Conservation (phyloP, 2,329 filamentous ascomycete genomes). For the Xylaria sp. region DNA sequence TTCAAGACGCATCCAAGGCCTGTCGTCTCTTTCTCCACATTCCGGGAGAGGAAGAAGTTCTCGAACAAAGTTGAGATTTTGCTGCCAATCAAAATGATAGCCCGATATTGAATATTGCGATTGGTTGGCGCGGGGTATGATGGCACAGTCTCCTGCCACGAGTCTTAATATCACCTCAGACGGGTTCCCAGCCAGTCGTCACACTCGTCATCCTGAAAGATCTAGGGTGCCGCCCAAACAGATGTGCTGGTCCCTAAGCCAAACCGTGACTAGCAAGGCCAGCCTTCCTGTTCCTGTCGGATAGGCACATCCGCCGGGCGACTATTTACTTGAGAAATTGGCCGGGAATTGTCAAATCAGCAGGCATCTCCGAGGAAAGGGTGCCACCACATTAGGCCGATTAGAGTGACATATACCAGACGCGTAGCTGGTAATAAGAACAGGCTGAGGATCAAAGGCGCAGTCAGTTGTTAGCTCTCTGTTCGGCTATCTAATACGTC, state of each 20-base stretch:
- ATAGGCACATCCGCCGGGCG: constrained; percentile 21
- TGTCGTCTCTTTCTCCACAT: constrained; percentile 30
- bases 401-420: not conserved
- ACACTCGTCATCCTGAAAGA: constrained; percentile 10
- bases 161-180: constrained; percentile 21
- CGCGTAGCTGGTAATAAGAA: constrained; percentile 4
- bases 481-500: not conserved
- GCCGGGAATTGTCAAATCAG: constrained; percentile 27
- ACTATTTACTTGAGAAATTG: constrained; percentile 13
- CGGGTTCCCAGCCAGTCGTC: constrained; percentile 24
- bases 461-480: constrained; percentile 3
- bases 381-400: constrained; percentile 14
- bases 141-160: constrained; percentile 15
- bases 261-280: constrained; percentile 20
- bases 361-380: constrained; percentile 16
- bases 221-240: constrained; percentile 18
- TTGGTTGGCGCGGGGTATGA: constrained; percentile 27
- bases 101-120: constrained; percentile 24
- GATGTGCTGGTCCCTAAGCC: constrained; percentile 19
- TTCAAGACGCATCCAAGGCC: constrained; percentile 15
- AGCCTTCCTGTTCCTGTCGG: constrained; percentile 30
- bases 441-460: constrained; percentile 10
- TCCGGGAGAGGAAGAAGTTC: constrained; percentile 26
- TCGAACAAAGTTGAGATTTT: constrained; percentile 20
- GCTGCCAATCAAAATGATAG: constrained; percentile 34